Conservation (phyloP, 495 filamentous ascomycete genomes). For the Eremomyces bilateralis region DNA sequence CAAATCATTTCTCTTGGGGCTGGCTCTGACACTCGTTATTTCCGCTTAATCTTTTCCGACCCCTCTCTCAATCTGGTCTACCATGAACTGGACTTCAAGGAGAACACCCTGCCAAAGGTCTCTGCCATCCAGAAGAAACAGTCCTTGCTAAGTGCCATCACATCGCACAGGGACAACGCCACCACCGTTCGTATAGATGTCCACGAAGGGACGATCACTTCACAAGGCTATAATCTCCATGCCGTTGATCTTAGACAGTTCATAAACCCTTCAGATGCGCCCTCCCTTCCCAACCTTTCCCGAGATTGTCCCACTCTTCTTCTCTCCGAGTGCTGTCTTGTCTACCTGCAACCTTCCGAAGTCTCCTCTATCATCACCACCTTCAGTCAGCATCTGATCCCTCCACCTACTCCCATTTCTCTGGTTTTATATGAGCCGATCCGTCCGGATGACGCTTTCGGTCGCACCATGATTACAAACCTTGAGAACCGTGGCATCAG, state of each 20-base stretch:
- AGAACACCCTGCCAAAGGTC: slow-evolving; percentile 47
- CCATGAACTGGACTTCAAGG: slow-evolving; percentile 81
- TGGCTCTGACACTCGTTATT: slow-evolving; percentile 75
- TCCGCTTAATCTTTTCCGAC: slow-evolving; percentile 28
- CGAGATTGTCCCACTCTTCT: slow-evolving; percentile 50
- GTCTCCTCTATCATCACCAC: slow-evolving; percentile 42
- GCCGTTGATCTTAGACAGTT: slow-evolving; percentile 60
- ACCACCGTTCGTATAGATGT: slow-evolving; percentile 16
- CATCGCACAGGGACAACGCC: slow-evolving; percentile 1
- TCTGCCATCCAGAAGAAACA: slow-evolving; percentile 23
- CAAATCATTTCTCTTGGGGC: slow-evolving; percentile 91
- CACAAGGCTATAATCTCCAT: slow-evolving; percentile 45
- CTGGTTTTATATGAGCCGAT: slow-evolving; percentile 81
- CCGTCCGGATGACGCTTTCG: slow-evolving; percentile 62
- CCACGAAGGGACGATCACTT: slow-evolving; percentile 22
- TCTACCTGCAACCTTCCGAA: slow-evolving; percentile 48
- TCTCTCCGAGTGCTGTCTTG: slow-evolving; percentile 83
- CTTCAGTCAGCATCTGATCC: slow-evolving; percentile 34
- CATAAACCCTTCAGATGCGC: slow-evolving; percentile 5
- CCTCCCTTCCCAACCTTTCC: slow-evolving; percentile 20
- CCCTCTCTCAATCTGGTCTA: slow-evolving; percentile 33
- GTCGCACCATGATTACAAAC: slow-evolving; percentile 75
- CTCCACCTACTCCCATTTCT: slow-evolving; percentile 26
- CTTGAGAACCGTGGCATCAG: slow-evolving; percentile 65
- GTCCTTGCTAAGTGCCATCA: slow-evolving; percentile 10